phyloP scores from a whole-genome alignment of 2,329 filamentous ascomycete genomes.

The Nigrospora osmanthi region DNA sequence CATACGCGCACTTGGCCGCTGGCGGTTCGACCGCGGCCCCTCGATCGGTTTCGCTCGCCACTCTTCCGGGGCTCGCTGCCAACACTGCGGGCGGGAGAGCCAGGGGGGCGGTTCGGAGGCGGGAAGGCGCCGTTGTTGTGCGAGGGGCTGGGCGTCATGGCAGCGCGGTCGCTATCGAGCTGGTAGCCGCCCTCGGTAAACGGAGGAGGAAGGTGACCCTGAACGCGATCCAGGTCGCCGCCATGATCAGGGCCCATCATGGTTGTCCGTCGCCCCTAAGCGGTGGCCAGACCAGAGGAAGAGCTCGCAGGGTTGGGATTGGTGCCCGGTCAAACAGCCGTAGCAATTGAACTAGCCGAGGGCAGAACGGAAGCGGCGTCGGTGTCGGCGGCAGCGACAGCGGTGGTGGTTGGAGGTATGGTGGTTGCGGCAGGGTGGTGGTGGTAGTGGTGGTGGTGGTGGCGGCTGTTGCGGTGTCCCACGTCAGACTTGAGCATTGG shows the following conservation, averaged over 20 bases:
- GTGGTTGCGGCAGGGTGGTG: conserved; percentile 4
- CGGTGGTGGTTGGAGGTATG: too few relatives aligned
- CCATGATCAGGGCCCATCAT: conserved; percentile 24
- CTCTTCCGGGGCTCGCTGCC: conserved; percentile 41
- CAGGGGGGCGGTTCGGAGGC: conserved; percentile 20
- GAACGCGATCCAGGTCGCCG: conserved; percentile 24
- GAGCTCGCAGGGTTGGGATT: background rate
- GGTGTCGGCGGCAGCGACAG: background rate
- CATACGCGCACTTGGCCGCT: conserved; percentile 60
- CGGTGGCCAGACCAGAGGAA: background rate
- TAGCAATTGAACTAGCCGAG: background rate
- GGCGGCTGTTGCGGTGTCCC: conserved; percentile 3
- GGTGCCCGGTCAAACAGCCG: background rate
- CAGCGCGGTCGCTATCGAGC: conserved; percentile 21
- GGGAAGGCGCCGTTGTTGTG: conserved; percentile 19
- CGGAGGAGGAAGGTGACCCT: conserved; percentile 18
- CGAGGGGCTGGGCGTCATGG: conserved; percentile 22
- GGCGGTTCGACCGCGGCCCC: conserved; percentile 43
- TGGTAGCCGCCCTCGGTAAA: conserved; percentile 17
- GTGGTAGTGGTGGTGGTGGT: conserved; percentile 3
- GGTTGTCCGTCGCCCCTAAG: background rate
- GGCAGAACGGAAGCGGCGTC: background rate
- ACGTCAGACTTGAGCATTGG: conserved; percentile 9
- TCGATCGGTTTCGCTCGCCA: conserved; percentile 50
- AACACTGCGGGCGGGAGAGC: conserved; percentile 28